These are phyloP conservation scores for Oligophagozyma castellii DNA, from an alignment of 1,139 yeast genomes.

Conservation along the genomic window DNA sequence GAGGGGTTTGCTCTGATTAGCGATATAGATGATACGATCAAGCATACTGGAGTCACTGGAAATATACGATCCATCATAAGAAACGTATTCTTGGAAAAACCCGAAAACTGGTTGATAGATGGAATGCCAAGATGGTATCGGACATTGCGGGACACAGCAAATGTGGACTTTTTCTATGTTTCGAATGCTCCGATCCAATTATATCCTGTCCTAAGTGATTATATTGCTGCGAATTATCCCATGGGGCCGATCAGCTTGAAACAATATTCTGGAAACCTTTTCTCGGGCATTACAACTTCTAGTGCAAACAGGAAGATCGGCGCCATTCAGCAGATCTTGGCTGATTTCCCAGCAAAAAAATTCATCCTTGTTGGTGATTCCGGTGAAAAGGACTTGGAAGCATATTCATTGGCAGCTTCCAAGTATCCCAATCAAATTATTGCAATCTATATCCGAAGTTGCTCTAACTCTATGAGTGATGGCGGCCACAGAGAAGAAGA, in stretches of 20 bases:
- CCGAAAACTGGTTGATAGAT: constrained; percentile 53
- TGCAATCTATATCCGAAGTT: constrained; percentile 73
- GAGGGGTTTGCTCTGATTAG: constrained; percentile 58
- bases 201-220: constrained; percentile 49
- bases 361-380: constrained; percentile 88
- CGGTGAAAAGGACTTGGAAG: constrained; percentile 90
- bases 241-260: constrained; percentile 64
- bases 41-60: constrained; percentile 79
- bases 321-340: constrained; percentile 47
- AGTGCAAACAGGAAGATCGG: constrained; percentile 66
- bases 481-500: constrained; percentile 28
- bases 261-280: constrained; percentile 67
- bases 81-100: constrained; percentile 57
- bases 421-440: constrained; percentile 46
- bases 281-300: constrained; percentile 75
- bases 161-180: constrained; percentile 70
- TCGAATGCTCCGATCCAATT: constrained; percentile 94
- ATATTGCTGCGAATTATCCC: constrained; percentile 48
- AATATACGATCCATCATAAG: constrained; percentile 73
- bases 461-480: constrained; percentile 53
- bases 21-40: constrained; percentile 91
- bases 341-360: constrained; percentile 63
- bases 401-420: constrained; percentile 61
- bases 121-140: constrained; percentile 64
- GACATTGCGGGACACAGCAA: constrained; percentile 27